These are phyloP conservation scores for Psophocarpus tetragonolobus DNA, from an alignment of 306 rosid species.

Conservation along the genomic window DNA sequence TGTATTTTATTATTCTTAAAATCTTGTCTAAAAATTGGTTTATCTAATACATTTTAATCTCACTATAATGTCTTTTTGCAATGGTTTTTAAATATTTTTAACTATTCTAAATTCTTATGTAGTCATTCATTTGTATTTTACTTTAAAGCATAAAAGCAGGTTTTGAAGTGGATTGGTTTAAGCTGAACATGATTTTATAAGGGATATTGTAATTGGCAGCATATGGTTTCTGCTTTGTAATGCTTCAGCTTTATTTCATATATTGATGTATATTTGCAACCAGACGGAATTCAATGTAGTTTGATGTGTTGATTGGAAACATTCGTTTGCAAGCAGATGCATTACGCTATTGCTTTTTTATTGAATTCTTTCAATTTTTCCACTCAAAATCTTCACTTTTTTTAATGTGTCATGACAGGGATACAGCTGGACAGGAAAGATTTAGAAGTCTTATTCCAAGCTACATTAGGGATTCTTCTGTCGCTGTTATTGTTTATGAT, in stretches of 20 bases:
- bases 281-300: neutral
- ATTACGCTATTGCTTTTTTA: neutral
- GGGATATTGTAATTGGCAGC: constrained; percentile 16
- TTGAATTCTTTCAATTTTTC: neutral
- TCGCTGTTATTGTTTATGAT: constrained; percentile 61
- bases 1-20: constrained; percentile 27
- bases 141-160: constrained; percentile 11
- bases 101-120: neutral
- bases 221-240: constrained; percentile 3
- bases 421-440: constrained; percentile 72
- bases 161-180: neutral
- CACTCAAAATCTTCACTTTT: constrained; percentile 12
- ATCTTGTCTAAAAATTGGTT: too few relatives aligned
- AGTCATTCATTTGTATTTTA: constrained; percentile 1
- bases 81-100: neutral
- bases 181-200: constrained; percentile 7
- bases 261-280: neutral
- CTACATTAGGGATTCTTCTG: constrained; percentile 68
- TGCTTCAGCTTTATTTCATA: constrained; percentile 14
- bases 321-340: neutral
- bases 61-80: neutral
- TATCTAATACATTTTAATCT: neutral
- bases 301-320: neutral
- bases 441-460: constrained; percentile 72
- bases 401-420: constrained; percentile 42